These are phyloP conservation scores for Phytophthora citrophthora DNA, from an alignment of 352 stramenopile species.

Conservation along the genomic window DNA sequence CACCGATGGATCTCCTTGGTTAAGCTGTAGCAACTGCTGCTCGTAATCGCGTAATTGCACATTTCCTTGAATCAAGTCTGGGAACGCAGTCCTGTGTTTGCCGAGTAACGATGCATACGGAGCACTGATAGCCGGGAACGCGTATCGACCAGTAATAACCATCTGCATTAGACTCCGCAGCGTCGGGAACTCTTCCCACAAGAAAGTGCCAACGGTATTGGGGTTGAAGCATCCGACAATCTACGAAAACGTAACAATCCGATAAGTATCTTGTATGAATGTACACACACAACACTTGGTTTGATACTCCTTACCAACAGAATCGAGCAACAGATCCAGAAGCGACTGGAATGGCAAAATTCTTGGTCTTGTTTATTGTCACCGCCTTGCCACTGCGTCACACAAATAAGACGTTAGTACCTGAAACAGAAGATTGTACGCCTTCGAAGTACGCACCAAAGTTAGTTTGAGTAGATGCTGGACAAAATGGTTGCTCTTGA, in stretches of 20 bases:
- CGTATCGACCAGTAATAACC: constrained; percentile 80
- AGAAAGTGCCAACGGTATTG: constrained; percentile 73
- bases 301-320: constrained; percentile 57
- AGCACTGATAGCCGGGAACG: constrained; percentile 65
- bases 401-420: constrained; percentile 14
- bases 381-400: constrained; percentile 47
- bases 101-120: constrained; percentile 70
- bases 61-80: constrained; percentile 66
- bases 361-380: constrained; percentile 73
- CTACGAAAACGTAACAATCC: constrained; percentile 14
- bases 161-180: constrained; percentile 87
- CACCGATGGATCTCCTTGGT: constrained; percentile 43
- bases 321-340: constrained; percentile 87
- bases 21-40: constrained; percentile 64
- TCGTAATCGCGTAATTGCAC: constrained; percentile 75
- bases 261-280: neutral
- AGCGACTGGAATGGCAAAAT: constrained; percentile 81
- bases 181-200: constrained; percentile 80
- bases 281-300: neutral
- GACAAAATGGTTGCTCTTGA: constrained; percentile 65
- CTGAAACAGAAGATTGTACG: neutral
- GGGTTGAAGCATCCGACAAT: constrained; percentile 77
- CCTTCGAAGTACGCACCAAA: constrained; percentile 40
- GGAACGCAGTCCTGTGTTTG: constrained; percentile 57
- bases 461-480: constrained; percentile 65